Base-by-base conservation (phyloP, 2,329 filamentous ascomycete genomes). In the Nothophaeocryptopus gaeumannii region DNA sequence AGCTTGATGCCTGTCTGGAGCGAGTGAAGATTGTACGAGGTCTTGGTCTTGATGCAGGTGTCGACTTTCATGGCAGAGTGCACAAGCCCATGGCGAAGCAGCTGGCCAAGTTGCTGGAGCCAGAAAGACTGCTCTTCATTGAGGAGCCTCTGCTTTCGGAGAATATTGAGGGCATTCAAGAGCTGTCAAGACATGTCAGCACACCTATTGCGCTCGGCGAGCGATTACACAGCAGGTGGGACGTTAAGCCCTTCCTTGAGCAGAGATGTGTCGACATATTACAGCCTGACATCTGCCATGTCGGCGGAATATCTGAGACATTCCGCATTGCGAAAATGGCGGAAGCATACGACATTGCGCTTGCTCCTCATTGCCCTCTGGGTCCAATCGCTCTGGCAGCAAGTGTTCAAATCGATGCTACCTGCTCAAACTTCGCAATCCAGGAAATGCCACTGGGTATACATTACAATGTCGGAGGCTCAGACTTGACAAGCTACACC, bases 71-170 rank as follows among this genome's bases (percentile, higher is more conserved):
- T 64, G 88, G 87, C 3, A 80, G 86, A 8, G 73, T 89, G 0
- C 86, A 90, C 69, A 85, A 85, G 54, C 84, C 85, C 15, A 89
- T 90, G 85, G 86, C 86, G 0, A 88, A 87, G 59, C 86, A 89
- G 59, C 76, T 91, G 3, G 84, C 84, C 1, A 78, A 79, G 49
- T 74, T 79, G 0, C 75, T 90, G 0, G 84, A 85, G 54, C 84
- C 85, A 0, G 78, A 87, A 56, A 74, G 75, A 1, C 85, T 85
- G 0, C 71, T 90, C 12, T 90, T 89, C 65, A 83, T 90, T 34
- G 86, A 89, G 63, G 85, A 89, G 57, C 85, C 85, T 0, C 71
- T 89, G 2, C 74, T 89, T 0, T 85, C 79, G 0, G 86, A 89
- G 62, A 84, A 89, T 32, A 71, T 77, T 1, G 83, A 83, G 44